These are phyloP conservation scores for Claviceps spartinae DNA, from an alignment of 2,329 filamentous ascomycete species.

Conservation along the genomic window DNA sequence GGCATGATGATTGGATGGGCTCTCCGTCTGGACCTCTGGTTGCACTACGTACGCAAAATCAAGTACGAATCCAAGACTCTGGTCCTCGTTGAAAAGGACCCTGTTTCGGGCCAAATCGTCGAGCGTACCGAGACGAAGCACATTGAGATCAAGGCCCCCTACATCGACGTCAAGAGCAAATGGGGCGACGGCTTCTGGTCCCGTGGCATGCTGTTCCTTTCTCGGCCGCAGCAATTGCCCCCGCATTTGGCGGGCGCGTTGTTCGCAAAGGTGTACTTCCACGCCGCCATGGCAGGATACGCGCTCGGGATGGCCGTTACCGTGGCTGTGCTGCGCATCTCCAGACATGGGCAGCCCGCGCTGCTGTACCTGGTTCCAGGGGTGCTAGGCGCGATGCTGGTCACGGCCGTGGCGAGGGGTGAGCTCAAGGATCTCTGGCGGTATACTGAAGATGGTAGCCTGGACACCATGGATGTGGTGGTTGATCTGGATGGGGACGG, in stretches of 20 bases:
- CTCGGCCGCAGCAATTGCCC: constrained; percentile 13
- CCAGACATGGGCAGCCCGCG: constrained; percentile 74
- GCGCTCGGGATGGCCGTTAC: constrained; percentile 64
- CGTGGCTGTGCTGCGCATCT: constrained; percentile 62
- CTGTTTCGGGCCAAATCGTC: constrained; percentile 19
- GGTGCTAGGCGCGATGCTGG: constrained; percentile 62
- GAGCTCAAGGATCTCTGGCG: constrained; percentile 66
- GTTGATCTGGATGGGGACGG: constrained; percentile 40
- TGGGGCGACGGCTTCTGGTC: constrained; percentile 86
- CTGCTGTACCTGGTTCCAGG: constrained; percentile 85
- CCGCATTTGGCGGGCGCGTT: constrained; percentile 24
- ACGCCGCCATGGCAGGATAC: constrained; percentile 65
- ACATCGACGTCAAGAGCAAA: constrained; percentile 48
- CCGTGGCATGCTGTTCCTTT: constrained; percentile 15
- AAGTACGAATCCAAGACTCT: constrained; percentile 27
- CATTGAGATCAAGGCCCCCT: constrained; percentile 37
- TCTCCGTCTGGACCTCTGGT: constrained; percentile 80
- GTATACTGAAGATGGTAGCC: constrained; percentile 60
- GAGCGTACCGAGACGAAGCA: constrained; percentile 26
- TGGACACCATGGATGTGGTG: constrained; percentile 41
- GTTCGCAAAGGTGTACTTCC: constrained; percentile 81
- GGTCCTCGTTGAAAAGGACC: constrained; percentile 20
- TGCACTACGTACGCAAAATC: constrained; percentile 62
- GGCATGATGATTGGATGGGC: constrained; percentile 83
- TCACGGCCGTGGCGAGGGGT: constrained; percentile 55